Evolutionary conservation across 176 grass and related monocot genomes (phyloP).

Genomic region (Oryza rufipogon): DNA sequence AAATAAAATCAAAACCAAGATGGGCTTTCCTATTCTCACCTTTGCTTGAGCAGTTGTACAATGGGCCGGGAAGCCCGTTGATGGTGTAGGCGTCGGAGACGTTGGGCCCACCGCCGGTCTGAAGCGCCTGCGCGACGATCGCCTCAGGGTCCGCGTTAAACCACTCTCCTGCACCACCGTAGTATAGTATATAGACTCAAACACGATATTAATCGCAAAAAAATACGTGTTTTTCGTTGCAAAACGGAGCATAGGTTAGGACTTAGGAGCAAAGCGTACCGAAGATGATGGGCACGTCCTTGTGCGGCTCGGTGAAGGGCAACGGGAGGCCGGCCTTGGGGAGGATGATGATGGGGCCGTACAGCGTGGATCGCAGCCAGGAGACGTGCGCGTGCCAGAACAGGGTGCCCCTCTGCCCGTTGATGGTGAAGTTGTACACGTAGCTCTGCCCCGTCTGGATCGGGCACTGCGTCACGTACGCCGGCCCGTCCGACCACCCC

Average conservation of each 20-base stretch:
- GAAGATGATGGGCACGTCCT: slow-evolving; percentile 56
- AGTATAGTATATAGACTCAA: too few relatives aligned
- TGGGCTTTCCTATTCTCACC: slow-evolving; percentile 14
- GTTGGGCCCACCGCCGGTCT: slow-evolving; percentile 62
- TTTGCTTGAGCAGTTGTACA: slow-evolving; percentile 75
- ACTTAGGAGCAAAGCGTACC: neutral
- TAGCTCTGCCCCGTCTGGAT: slow-evolving; percentile 60
- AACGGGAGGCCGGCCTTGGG: slow-evolving; percentile 57
- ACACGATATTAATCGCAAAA: neutral
- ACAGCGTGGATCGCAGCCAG: slow-evolving; percentile 62
- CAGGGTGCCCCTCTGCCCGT: slow-evolving; percentile 62
- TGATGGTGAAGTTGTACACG: slow-evolving; percentile 66
- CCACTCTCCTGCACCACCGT: slow-evolving; percentile 52
- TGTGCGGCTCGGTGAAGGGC: slow-evolving; percentile 69
- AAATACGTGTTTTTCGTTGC: neutral
- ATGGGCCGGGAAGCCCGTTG: slow-evolving; percentile 72
- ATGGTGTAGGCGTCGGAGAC: slow-evolving; percentile 68
- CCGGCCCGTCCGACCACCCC: slow-evolving; percentile 72
- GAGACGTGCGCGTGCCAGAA: slow-evolving; percentile 73
- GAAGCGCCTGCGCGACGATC: slow-evolving; percentile 51
- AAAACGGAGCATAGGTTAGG: neutral
- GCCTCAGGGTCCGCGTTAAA: slow-evolving; percentile 66
- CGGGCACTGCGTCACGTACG: slow-evolving; percentile 78
- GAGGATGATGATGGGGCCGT: slow-evolving; percentile 66
- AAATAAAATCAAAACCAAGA: neutral